Evolutionary conservation across 2,329 filamentous ascomycete genomes (phyloP).

Genomic region (Xylogone sp.): DNA sequence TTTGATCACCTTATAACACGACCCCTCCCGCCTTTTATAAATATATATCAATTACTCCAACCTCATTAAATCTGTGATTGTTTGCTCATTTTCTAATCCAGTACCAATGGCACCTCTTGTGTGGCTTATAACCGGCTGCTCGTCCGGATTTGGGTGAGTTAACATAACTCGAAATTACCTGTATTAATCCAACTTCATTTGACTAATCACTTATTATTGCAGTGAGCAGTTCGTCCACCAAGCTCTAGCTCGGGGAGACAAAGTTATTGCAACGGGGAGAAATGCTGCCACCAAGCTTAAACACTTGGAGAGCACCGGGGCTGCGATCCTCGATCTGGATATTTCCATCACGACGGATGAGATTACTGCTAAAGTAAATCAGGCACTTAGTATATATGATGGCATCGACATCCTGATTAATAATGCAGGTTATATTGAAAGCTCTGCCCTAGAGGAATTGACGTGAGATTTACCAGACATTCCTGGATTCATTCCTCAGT

Average conservation of each 20-base stretch:
- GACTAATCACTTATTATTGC: too few relatives aligned
- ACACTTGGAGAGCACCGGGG: constrained; percentile 30
- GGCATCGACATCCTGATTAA: constrained; percentile 42
- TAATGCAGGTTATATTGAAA: constrained; percentile 38
- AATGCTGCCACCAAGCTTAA: constrained; percentile 30
- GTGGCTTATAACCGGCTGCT: constrained; percentile 48
- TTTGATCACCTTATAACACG: too few relatives aligned
- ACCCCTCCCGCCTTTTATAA: too few relatives aligned
- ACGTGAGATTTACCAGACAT: constrained; percentile 43
- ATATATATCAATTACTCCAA: too few relatives aligned
- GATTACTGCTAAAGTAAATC: constrained; percentile 31
- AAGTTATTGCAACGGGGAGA: constrained; percentile 45
- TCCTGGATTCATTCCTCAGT: too few relatives aligned
- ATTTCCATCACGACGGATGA: constrained; percentile 32
- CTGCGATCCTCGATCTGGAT: constrained; percentile 34
- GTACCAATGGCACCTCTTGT: constrained; percentile 22
- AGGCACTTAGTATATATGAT: constrained; percentile 35
- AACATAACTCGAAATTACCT: too few relatives aligned
- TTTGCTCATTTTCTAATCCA: too few relatives aligned
- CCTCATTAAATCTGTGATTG: too few relatives aligned
- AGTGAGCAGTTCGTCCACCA: constrained; percentile 38
- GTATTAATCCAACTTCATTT: too few relatives aligned
- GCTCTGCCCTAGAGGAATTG: constrained; percentile 41
- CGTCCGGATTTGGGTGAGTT: constrained; percentile 42
- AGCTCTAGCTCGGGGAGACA: constrained; percentile 39